Conservation (phyloP, 495 filamentous ascomycete species). For the Hyaloscypha hepaticicola region DNA sequence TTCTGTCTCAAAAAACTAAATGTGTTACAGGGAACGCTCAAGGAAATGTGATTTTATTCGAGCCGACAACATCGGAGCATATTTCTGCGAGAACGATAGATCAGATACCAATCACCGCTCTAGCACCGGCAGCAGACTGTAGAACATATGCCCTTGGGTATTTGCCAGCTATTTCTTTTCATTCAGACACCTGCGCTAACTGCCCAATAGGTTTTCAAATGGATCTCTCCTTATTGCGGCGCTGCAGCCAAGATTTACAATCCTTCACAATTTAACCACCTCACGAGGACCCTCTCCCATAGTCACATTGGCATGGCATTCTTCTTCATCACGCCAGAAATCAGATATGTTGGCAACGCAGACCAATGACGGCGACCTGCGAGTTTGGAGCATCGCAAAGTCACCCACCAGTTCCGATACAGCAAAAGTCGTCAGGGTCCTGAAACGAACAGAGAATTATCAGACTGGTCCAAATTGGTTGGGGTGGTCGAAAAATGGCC, state of each 20-base stretch:
- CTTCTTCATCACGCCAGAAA: conserved; percentile 93
- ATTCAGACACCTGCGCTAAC: conserved; percentile 30
- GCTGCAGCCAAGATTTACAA: conserved; percentile 89
- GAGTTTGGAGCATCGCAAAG: conserved; percentile 97
- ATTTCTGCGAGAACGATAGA: conserved; percentile 90
- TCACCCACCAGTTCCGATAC: conserved; percentile 70
- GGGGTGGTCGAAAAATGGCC: conserved; percentile 96
- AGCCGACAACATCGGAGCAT: conserved; percentile 90
- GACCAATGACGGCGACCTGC: conserved; percentile 85
- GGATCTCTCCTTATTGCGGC: conserved; percentile 89
- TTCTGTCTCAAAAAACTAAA: conserved; percentile 33
- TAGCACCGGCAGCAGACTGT: conserved; percentile 90
- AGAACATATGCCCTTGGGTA: conserved; percentile 97
- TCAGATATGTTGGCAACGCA: conserved; percentile 97
- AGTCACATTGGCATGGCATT: conserved; percentile 91
- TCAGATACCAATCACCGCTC: conserved; percentile 82
- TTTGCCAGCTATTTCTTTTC: conserved; percentile 31
- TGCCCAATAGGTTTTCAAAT: conserved; percentile 74
- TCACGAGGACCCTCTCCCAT: conserved; percentile 82
- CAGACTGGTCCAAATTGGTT: conserved; percentile 87
- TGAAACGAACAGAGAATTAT: conserved; percentile 76
- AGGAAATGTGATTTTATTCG: conserved; percentile 92
- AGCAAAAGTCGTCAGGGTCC: conserved; percentile 79
- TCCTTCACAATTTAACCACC: conserved; percentile 88
- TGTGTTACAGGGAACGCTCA: conserved; percentile 69